Percentiles rank a stretch among this genome's conserved stretches.
Conservation (phyloP, 768 basidiomycete genomes). For the Boletellus sp. region DNA sequence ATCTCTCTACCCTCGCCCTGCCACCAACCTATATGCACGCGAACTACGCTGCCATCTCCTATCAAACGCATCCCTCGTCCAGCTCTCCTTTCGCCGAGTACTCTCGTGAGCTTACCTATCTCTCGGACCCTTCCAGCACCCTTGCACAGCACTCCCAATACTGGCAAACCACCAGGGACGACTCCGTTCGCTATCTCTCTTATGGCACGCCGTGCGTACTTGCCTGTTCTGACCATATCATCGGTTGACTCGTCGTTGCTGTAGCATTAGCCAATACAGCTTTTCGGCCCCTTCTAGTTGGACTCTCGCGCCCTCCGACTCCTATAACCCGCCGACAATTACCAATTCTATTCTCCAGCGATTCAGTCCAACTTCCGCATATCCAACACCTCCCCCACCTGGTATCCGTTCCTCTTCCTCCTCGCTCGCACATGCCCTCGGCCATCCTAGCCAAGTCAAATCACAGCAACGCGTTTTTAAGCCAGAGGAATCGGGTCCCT, state of each 20-base stretch:
- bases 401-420: conserved; percentile 64
- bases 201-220: conserved; percentile 48
- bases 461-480: conserved; percentile 35
- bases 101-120: conserved; percentile 54
- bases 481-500: conserved; percentile 57
- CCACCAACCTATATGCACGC: conserved; percentile 66
- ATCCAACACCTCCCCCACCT: conserved; percentile 70
- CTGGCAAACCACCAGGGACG: conserved; percentile 62
- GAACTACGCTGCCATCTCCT: conserved; percentile 25
- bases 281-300: conserved; percentile 40
- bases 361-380: conserved; percentile 54
- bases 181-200: conserved; percentile 57
- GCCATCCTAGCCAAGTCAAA: conserved; percentile 35
- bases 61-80: conserved; percentile 32
- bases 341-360: conserved; percentile 66
- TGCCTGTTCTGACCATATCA: neutral
- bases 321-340: conserved; percentile 53
- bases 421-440: conserved; percentile 72
- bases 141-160: conserved; percentile 49
- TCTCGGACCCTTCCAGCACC: conserved; percentile 46
- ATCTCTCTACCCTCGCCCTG: conserved; percentile 53
- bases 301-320: conserved; percentile 39
- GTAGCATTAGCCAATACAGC: conserved; percentile 23
- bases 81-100: conserved; percentile 67
- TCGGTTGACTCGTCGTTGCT: conserved; percentile 6